phyloP scores from a whole-genome alignment of 176 grass and related monocot species.

The Oryza rufipogon region DNA sequence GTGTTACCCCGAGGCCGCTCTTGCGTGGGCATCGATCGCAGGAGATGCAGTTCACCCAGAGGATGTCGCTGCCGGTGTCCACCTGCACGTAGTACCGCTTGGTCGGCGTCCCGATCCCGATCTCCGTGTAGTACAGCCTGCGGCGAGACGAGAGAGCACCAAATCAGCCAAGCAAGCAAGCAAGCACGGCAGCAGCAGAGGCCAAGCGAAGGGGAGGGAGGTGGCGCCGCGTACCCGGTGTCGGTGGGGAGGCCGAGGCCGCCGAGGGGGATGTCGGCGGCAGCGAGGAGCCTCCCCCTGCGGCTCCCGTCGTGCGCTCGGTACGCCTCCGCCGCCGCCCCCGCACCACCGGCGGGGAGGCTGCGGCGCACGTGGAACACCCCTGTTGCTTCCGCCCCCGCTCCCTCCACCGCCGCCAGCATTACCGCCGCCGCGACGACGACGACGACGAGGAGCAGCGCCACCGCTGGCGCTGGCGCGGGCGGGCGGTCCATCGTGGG shows the following conservation, averaged over 20 bases:
- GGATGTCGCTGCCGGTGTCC: slow-evolving; percentile 93
- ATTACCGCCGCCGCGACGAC: background rate
- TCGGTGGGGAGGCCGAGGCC: slow-evolving; percentile 65
- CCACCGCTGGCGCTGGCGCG: too few species aligned
- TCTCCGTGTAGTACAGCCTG: slow-evolving; percentile 89
- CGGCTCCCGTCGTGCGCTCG: slow-evolving; percentile 57
- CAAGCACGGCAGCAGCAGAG: background rate
- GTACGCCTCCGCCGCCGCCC: background rate
- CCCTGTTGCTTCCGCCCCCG: slow-evolving; percentile 7
- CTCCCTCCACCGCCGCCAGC: background rate
- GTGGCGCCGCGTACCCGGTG: slow-evolving; percentile 55
- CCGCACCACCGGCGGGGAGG: background rate
- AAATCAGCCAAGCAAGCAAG: slow-evolving; percentile 4
- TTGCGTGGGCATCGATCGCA: slow-evolving; percentile 71
- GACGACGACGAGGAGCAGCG: slow-evolving; percentile 15
- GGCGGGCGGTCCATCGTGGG: slow-evolving; percentile 13
- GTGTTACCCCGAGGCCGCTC: slow-evolving; percentile 77
- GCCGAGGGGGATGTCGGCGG: slow-evolving; percentile 59
- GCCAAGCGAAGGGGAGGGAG: background rate
- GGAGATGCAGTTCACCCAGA: slow-evolving; percentile 89
- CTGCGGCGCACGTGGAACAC: slow-evolving; percentile 56
- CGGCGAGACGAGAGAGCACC: background rate
- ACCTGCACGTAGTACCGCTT: slow-evolving; percentile 83
- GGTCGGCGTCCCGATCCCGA: slow-evolving; percentile 80
- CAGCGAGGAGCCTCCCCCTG: slow-evolving; percentile 56